Base-by-base conservation (phyloP, 345 rosid species). In the Bruguiera gymnorhiza region DNA sequence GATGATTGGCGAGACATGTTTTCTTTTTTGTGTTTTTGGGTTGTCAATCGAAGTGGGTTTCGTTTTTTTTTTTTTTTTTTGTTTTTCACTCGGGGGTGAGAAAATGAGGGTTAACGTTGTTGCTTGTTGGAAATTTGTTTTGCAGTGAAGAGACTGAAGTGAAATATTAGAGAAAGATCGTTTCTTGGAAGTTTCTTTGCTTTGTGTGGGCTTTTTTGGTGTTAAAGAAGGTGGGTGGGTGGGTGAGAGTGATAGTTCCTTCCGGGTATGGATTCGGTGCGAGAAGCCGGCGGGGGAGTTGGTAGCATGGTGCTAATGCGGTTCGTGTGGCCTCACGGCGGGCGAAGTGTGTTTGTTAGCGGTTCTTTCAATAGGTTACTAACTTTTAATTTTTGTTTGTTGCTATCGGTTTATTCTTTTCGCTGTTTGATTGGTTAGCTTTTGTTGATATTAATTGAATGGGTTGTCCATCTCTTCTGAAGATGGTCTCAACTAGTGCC, bases 311-410 rank as follows among this genome's bases (percentile, higher is more conserved):
- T 76, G 64, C 32, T 76, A 50, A 62, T 63, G 73, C 69, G 76
- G 36, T 76, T 76, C 37, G 57, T 50, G 26, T 76, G 80, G 80
- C 73, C 80, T 50, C 80, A 76, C 8, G 80, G 80, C 29, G 80
- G 80, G 54, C 73, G 76, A 23, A 72, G 53, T 64, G 80, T 76
- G 13, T 76, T 72, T 30, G 59, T 76, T 43, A 72, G 66, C 53
- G 80, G 80, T 67, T 76, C 80, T 32, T 76, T 76, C 64, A 70
- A 76, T 31, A 68, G 80, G 80, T 76, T 56, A 21, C 24, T 24
- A 8, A 53, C 57, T 56, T 56, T 56, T 30, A 23, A 27, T 53
- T 67, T 57, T 11, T 13, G 9, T 4, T 30, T 52, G 29, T 24
- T 27, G 26, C 8, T 48, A 20, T n/a, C 24, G 43, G 24, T 19